Evolutionary conservation across 352 stramenopile species (phyloP).

Genomic region (Thraustochytrium sp.): DNA sequence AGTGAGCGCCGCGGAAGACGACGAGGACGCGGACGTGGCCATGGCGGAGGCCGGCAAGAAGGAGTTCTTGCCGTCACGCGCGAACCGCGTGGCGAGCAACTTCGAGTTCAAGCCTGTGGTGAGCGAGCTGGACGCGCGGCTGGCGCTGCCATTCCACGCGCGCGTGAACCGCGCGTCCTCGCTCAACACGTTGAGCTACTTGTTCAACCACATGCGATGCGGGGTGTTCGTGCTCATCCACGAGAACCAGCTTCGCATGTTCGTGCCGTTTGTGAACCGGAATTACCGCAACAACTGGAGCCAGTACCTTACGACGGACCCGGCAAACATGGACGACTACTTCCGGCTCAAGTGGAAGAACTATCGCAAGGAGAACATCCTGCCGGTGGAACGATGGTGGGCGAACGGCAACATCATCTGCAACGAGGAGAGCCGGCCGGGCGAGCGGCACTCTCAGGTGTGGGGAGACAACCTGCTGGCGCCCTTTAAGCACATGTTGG

Average conservation of each 20-base stretch:
- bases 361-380: slow-evolving; percentile 68
- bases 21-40: background rate
- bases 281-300: slow-evolving; percentile 95
- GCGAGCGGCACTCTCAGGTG: slow-evolving; percentile 85
- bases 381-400: slow-evolving; percentile 88
- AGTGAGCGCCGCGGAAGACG: background rate
- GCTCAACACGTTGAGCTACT: slow-evolving; percentile 90
- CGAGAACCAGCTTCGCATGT: slow-evolving; percentile 85
- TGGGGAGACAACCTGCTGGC: slow-evolving; percentile 95
- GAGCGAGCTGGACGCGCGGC: slow-evolving; percentile 63
- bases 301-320: slow-evolving; percentile 60
- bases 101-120: slow-evolving; percentile 44
- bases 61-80: too few species aligned
- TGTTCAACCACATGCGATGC: slow-evolving; percentile 97
- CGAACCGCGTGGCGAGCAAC: slow-evolving; percentile 26
- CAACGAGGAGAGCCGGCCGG: slow-evolving; percentile 83
- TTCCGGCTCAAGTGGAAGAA: slow-evolving; percentile 77
- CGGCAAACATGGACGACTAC: slow-evolving; percentile 78
- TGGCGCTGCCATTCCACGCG: slow-evolving; percentile 59
- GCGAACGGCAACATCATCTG: slow-evolving; percentile 99
- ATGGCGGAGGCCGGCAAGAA: background rate
- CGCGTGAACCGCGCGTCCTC: slow-evolving; percentile 69
- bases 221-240: slow-evolving; percentile 98
- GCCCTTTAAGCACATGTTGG: slow-evolving; percentile 92
- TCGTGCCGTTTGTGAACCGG: slow-evolving; percentile 93